Evolutionary conservation across 108 stramenopile genomes (phyloP).

Genomic region (Chaetoceros muelleri): DNA sequence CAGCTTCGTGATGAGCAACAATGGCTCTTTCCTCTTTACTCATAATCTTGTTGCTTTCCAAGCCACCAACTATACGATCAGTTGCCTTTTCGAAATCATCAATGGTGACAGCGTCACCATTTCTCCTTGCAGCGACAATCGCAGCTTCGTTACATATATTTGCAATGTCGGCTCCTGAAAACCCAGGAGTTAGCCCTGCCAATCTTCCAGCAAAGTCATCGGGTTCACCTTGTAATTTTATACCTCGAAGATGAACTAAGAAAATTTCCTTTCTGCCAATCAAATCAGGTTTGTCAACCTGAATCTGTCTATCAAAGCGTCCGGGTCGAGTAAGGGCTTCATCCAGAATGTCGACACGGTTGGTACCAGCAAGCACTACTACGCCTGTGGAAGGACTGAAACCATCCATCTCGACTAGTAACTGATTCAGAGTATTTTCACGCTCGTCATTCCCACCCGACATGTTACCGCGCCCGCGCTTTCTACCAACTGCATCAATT

Average conservation of each 20-base stretch:
- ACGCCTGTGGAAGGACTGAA: slow-evolving; percentile 81
- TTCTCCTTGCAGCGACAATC: slow-evolving; percentile 90
- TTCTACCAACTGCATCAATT: slow-evolving; percentile 97
- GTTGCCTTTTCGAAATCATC: slow-evolving; percentile 89
- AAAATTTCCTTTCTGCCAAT: slow-evolving; percentile 90
- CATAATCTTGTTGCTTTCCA: slow-evolving; percentile 92
- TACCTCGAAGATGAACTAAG: slow-evolving; percentile 78
- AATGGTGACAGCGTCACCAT: slow-evolving; percentile 71
- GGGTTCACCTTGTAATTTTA: slow-evolving; percentile 56
- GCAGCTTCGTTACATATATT: slow-evolving; percentile 98
- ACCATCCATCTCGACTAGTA: slow-evolving; percentile 98
- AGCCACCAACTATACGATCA: slow-evolving; percentile 94
- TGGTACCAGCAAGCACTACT: slow-evolving; percentile 93
- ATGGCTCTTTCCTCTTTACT: slow-evolving; percentile 75
- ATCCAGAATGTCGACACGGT: slow-evolving; percentile 89
- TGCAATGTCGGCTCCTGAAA: slow-evolving; percentile 94
- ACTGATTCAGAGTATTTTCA: slow-evolving; percentile 97
- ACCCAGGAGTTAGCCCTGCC: slow-evolving; percentile 89
- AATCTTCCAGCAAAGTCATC: slow-evolving; percentile 73
- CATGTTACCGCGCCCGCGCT: slow-evolving; percentile 83
- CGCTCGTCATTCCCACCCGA: slow-evolving; percentile 91
- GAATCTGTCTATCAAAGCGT: slow-evolving; percentile 91
- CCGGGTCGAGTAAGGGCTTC: slow-evolving; percentile 86
- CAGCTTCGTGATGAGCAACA: slow-evolving; percentile 97
- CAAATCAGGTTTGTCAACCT: slow-evolving; percentile 89